Conservation (phyloP, 306 rosid species). For the Urtica urens region DNA sequence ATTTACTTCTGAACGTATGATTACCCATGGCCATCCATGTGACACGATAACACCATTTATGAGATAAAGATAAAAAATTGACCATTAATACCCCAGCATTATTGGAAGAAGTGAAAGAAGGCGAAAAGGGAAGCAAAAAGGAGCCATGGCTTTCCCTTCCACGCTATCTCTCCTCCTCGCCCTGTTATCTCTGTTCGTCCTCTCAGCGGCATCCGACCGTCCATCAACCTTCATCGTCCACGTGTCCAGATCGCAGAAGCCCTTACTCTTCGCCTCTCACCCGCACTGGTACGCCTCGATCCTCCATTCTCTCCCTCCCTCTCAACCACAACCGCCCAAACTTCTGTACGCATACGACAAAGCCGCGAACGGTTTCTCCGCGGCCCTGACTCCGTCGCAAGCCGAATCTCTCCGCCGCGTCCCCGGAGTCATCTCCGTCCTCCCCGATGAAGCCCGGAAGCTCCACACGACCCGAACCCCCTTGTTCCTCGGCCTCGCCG, state of each 20-base stretch:
- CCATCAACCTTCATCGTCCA: slow-evolving; percentile 63
- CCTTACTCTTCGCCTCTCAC: slow-evolving; percentile 41
- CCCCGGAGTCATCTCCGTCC: slow-evolving; percentile 40
- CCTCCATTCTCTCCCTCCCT: slow-evolving; percentile 49
- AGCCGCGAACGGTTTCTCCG: slow-evolving; percentile 64
- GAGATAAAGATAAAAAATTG: neutral
- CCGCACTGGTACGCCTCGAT: slow-evolving; percentile 58
- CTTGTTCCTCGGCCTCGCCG: slow-evolving; percentile 49
- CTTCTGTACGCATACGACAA: slow-evolving; percentile 55
- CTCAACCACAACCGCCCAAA: slow-evolving; percentile 37
- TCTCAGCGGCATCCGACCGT: slow-evolving; percentile 9
- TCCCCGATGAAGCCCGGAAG: slow-evolving; percentile 54
- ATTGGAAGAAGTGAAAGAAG: neutral
- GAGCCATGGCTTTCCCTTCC: slow-evolving; percentile 10
- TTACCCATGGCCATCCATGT: too few species aligned
- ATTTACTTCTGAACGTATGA: too few species aligned
- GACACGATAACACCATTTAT: too few species aligned
- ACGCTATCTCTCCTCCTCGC: slow-evolving; percentile 5
- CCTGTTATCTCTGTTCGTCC: slow-evolving; percentile 6
- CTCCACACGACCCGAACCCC: slow-evolving; percentile 77
- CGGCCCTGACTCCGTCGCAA: slow-evolving; percentile 37
- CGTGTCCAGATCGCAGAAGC: slow-evolving; percentile 47
- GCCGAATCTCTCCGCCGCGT: slow-evolving; percentile 25
- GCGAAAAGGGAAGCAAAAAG: too few species aligned
- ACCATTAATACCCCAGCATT: neutral